Evolutionary conservation across 768 basidiomycete genomes (phyloP).

Genomic region (Neoboletus subvelutipes): DNA sequence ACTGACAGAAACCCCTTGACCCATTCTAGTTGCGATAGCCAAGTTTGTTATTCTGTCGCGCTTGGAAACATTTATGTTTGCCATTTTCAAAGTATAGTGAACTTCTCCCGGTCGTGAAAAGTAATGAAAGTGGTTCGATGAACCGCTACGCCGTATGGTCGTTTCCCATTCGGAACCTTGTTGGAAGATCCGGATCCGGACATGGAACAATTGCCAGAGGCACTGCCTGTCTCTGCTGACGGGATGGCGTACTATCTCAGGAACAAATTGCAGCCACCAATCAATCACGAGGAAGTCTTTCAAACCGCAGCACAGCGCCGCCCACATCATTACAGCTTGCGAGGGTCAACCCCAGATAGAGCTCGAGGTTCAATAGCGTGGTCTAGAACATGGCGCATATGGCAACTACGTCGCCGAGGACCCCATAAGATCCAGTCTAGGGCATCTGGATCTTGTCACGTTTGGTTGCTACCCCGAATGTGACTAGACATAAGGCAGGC

Average conservation of each 20-base stretch:
- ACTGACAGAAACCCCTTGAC: conserved; percentile 25
- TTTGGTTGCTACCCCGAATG: conserved; percentile 34
- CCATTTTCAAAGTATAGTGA: conserved; percentile 19
- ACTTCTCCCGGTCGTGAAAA: conserved; percentile 21
- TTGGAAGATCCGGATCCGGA: conserved; percentile 34
- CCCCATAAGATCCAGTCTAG: conserved; percentile 27
- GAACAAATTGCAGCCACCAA: conserved; percentile 28
- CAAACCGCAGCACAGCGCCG: conserved; percentile 24
- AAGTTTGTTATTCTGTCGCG: conserved; percentile 10
- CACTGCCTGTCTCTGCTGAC: conserved; percentile 30
- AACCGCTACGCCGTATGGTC: conserved; percentile 20
- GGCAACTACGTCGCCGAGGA: conserved; percentile 39
- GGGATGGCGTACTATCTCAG: conserved; percentile 23
- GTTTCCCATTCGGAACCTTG: conserved; percentile 29
- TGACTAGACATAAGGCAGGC: conserved; percentile 40
- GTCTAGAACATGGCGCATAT: conserved; percentile 36
- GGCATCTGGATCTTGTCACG: conserved; percentile 26
- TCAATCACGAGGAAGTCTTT: conserved; percentile 24
- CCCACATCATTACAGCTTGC: conserved; percentile 11
- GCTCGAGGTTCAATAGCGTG: conserved; percentile 19
- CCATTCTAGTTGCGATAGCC: conserved; percentile 14
- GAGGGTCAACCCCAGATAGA: conserved; percentile 25
- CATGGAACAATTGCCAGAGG: conserved; percentile 29
- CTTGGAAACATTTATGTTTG: conserved; percentile 19
- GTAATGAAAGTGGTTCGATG: conserved; percentile 30